Evolutionary conservation across 495 filamentous ascomycete species (phyloP).

Genomic region (Neurospora africana): DNA sequence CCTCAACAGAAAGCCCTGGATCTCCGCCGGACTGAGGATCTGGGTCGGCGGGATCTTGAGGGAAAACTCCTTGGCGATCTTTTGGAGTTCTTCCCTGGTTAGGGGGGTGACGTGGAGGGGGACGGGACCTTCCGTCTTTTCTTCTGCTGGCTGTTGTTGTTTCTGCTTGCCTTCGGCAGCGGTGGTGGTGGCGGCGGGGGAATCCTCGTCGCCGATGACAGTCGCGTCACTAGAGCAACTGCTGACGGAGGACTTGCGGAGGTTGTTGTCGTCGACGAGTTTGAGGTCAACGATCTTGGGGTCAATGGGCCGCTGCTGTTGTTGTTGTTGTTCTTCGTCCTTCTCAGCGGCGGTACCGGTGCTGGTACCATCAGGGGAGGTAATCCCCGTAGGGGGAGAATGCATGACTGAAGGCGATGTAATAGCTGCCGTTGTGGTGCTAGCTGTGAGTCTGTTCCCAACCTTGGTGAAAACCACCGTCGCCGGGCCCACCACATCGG

Average conservation of each 20-base stretch:
- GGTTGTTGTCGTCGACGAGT: neutral
- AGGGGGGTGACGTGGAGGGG: neutral
- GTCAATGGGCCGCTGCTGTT: neutral
- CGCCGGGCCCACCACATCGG: slow-evolving; percentile 10
- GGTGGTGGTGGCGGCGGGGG: neutral
- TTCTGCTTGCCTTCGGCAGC: neutral
- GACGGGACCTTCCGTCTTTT: neutral
- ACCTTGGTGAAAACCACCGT: neutral
- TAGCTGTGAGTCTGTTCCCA: neutral
- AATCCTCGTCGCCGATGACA: slow-evolving; percentile 3
- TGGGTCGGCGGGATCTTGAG: slow-evolving; percentile 33
- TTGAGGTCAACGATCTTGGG: neutral
- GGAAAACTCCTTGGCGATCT: slow-evolving; percentile 36
- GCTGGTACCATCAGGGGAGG: neutral
- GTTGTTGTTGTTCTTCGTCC: neutral
- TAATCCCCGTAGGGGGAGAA: neutral
- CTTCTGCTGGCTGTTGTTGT: neutral
- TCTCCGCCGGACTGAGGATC: slow-evolving; percentile 55
- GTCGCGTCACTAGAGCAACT: slow-evolving; percentile 5
- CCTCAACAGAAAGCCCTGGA: slow-evolving; percentile 59
- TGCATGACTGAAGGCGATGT: neutral
- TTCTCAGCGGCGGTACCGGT: neutral
- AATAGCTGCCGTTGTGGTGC: neutral
- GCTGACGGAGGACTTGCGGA: neutral
- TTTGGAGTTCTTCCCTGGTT: slow-evolving; percentile 20